A percentile compares a stretch with the other conserved stretches of the same genome.
Evolutionary conservation across 2,329 filamentous ascomycete genomes (phyloP).

Genomic region (Fusarium piperis): DNA sequence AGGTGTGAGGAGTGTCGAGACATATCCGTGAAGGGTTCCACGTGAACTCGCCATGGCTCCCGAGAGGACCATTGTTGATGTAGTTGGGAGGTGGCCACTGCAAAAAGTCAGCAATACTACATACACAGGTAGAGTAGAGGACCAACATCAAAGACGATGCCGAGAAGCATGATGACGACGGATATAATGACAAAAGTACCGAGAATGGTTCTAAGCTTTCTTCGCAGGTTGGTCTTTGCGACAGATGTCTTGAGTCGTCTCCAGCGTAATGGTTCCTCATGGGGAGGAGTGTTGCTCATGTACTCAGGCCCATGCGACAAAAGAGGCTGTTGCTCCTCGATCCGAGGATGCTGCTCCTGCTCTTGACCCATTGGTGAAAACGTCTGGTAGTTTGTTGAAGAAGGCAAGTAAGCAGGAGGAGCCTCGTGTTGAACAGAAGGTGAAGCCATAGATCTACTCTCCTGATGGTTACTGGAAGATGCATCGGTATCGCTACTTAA

Average conservation of each 20-base stretch:
- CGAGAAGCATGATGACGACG: conserved; percentile 44
- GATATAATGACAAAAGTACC: conserved; percentile 48
- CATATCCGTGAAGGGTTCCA: conserved; percentile 44
- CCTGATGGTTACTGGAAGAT: background rate
- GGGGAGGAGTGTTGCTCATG: conserved; percentile 52
- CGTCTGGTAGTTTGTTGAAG: conserved; percentile 54
- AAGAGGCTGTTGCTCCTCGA: conserved; percentile 55
- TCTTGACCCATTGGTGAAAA: conserved; percentile 56
- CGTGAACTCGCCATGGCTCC: conserved; percentile 32
- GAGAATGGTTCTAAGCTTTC: conserved; percentile 44
- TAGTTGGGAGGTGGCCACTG: conserved; percentile 28
- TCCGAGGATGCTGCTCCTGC: conserved; percentile 52
- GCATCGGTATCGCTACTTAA: conserved; percentile 39
- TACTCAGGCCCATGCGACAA: conserved; percentile 57
- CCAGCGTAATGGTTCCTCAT: conserved; percentile 41
- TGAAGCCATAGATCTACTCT: background rate
- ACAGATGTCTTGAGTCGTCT: conserved; percentile 41
- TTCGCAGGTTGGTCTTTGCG: conserved; percentile 33
- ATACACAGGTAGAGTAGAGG: background rate
- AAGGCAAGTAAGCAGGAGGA: conserved; percentile 62
- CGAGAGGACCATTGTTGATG: conserved; percentile 39
- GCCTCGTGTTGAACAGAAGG: conserved; percentile 49
- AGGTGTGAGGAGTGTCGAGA: conserved; percentile 24
- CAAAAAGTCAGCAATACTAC: background rate
- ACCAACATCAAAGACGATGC: conserved; percentile 45